Base-by-base conservation (phyloP, 345 rosid genomes). In the Salix udensis region DNA sequence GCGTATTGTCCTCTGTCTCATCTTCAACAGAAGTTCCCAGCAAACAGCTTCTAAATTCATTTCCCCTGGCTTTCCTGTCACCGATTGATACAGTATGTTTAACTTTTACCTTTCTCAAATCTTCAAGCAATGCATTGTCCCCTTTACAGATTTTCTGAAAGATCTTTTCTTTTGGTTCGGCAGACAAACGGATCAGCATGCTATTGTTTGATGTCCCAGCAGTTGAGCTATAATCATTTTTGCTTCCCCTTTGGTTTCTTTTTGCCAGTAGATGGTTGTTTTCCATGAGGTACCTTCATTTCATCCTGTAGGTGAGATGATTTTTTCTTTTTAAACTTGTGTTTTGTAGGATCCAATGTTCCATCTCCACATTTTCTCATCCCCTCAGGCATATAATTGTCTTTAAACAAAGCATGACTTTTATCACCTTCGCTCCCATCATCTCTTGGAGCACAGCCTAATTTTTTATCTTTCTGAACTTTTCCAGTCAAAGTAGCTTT, bases 1-100 rank as follows among this genome's bases (percentile, higher is more conserved):
- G 46, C 16, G 10, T 67, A 67, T 8, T 37, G 37, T 67, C 46
- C 70, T 10, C 21, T 10, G 14, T 37, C 48, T 67, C 40, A 18
- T 67, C 23, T 31, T 39, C 70, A 67, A 37, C 46, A 21, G 70
- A 21, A 37, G 46, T 37, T 67, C 46, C 26, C 18, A 37, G 13
- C 44, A 67, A 39, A 67, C 28, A 46, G 26, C 23, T 34, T 67
- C 44, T 16, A 80, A 74, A 82, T 79, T 76, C n/a, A 53, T 87
- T 82, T 86, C 94, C 71, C 85, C 94, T 94, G 44, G 82, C 78
- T 70, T 86, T 86, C 3, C 82, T 78, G 71, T 91, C 98, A 71
- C 97, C n/a, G 2, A 0, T 21, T 5, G 16, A 34, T n/a, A 30
- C 70, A 34, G 42, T 19, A 67, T n/a, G 44, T 34, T 37, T 37